Conservation (phyloP, 2,329 filamentous ascomycete species). For the Microdochium paspali region DNA sequence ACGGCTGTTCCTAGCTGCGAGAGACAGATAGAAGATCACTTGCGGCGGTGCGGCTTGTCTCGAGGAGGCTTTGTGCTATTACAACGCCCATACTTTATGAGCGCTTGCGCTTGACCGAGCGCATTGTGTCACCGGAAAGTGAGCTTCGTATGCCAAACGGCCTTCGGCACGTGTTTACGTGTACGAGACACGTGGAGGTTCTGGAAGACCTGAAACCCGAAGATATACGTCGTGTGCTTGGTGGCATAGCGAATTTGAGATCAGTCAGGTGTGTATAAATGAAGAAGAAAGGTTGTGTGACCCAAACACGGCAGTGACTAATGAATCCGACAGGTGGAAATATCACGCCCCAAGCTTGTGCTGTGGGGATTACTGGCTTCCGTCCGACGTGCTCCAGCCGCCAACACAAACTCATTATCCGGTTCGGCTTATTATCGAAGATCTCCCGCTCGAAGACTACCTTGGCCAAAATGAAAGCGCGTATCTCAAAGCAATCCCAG, state of each 20-base stretch:
- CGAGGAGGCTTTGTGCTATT: conserved; percentile 28
- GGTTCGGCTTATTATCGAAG: conserved; percentile 27
- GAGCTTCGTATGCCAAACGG: conserved; percentile 20
- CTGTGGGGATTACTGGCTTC: conserved; percentile 21
- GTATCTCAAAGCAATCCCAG: conserved; percentile 28
- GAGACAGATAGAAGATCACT: conserved; percentile 25
- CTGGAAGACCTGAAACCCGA: conserved; percentile 27
- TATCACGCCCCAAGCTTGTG: background rate
- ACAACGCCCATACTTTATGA: conserved; percentile 32
- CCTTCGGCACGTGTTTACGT: conserved; percentile 22
- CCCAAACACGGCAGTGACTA: no score
- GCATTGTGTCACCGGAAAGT: conserved; percentile 24
- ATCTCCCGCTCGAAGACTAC: conserved; percentile 28
- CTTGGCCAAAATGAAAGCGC: conserved; percentile 21
- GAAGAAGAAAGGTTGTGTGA: no score
- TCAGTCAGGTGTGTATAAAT: conserved; percentile 30
- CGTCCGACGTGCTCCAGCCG: conserved; percentile 26
- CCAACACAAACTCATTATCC: conserved; percentile 15
- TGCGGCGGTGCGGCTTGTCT: conserved; percentile 24
- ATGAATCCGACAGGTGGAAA: background rate
- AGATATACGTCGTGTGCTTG: conserved; percentile 24
- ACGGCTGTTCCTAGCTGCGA: conserved; percentile 21
- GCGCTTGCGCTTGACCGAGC: conserved; percentile 24
- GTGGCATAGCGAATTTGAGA: conserved; percentile 22
- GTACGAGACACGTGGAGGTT: conserved; percentile 30